Evolutionary conservation across 768 basidiomycete species (phyloP).

Genomic region (Pilatotrama ljubarskyi): DNA sequence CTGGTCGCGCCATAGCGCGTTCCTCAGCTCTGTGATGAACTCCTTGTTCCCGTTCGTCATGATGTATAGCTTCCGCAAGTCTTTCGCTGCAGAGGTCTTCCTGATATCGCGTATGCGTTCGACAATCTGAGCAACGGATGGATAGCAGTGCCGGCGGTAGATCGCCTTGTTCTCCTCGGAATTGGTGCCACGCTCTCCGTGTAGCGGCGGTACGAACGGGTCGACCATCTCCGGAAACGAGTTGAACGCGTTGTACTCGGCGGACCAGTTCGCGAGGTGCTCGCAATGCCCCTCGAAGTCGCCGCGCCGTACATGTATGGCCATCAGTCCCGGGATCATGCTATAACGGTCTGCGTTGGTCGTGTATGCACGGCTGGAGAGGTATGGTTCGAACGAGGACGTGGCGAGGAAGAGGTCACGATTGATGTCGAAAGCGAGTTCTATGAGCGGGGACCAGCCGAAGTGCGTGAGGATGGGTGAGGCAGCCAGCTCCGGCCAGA

Average conservation of each 20-base stretch:
- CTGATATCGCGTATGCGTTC: conserved; percentile 37
- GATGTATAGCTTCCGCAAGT: conserved; percentile 52
- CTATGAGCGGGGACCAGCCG: conserved; percentile 54
- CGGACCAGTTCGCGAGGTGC: conserved; percentile 39
- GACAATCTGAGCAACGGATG: conserved; percentile 51
- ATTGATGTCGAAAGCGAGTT: conserved; percentile 36
- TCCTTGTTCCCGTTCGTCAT: conserved; percentile 60
- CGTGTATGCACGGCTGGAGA: neutral
- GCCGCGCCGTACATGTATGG: conserved; percentile 57
- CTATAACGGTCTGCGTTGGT: conserved; percentile 22
- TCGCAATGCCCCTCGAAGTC: conserved; percentile 54
- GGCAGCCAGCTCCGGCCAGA: conserved; percentile 43
- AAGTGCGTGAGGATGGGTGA: conserved; percentile 55
- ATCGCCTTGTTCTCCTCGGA: conserved; percentile 28
- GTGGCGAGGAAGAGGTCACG: conserved; percentile 19
- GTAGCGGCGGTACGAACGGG: conserved; percentile 36
- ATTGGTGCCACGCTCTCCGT: conserved; percentile 19
- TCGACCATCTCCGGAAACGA: conserved; percentile 54
- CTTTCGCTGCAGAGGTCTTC: conserved; percentile 18
- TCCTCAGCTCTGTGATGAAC: conserved; percentile 50
- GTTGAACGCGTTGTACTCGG: conserved; percentile 53
- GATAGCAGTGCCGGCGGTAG: conserved; percentile 53
- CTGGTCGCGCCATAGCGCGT: conserved; percentile 32
- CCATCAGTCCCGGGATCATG: conserved; percentile 52
- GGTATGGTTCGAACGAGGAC: neutral